These are phyloP conservation scores for Graphilbum sp. DNA, from an alignment of 2,329 filamentous ascomycete species.

Conservation along the genomic window DNA sequence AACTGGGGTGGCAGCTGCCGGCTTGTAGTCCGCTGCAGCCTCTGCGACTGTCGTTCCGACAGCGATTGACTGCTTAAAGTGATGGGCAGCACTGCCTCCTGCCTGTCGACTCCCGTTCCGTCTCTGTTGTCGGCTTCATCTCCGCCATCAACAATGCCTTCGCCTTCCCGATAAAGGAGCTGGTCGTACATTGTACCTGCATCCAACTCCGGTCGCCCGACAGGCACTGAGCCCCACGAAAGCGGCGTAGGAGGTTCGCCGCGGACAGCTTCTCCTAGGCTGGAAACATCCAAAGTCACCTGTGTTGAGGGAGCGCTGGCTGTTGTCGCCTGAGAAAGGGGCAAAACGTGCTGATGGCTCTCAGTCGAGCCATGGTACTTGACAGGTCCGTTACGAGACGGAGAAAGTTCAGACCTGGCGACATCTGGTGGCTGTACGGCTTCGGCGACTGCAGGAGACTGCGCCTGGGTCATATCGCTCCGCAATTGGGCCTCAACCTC, in stretches of 20 bases:
- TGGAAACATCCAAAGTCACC: slow-evolving; percentile 9
- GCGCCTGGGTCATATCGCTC: slow-evolving; percentile 21
- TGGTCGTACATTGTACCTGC: no score
- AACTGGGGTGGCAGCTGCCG: background rate
- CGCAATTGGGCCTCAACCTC: slow-evolving; percentile 34
- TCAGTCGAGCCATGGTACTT: background rate
- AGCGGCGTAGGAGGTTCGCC: no score
- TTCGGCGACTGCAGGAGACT: background rate
- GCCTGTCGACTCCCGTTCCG: background rate
- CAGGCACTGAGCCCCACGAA: no score
- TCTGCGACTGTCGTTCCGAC: background rate
- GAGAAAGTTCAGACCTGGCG: no score
- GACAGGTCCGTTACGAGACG: no score
- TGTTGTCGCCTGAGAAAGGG: slow-evolving; percentile 22
- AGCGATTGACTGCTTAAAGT: background rate
- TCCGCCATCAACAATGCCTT: background rate
- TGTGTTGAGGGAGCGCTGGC: slow-evolving; percentile 21
- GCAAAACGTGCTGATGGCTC: background rate
- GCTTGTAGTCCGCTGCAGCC: background rate
- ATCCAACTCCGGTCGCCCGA: no score
- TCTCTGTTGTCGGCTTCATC: no score
- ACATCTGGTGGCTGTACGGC: background rate
- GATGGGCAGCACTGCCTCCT: background rate
- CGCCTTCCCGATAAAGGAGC: background rate
- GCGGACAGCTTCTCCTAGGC: no score